These are phyloP conservation scores for Yamadazyma diddensiae DNA, from an alignment of 1,139 yeast species.

Conservation along the genomic window DNA sequence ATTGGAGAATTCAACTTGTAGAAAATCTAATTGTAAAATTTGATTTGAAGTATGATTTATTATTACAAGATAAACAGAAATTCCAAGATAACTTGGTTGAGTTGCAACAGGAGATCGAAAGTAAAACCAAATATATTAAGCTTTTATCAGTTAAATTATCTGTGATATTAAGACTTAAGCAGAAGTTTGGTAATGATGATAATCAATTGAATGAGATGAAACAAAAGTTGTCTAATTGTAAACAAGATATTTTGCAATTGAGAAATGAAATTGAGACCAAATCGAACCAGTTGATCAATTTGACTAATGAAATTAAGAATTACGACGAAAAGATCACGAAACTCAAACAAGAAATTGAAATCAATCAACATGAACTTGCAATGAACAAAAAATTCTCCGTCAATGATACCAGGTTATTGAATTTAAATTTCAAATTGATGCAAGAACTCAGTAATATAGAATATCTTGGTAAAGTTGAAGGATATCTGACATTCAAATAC, in stretches of 20 bases:
- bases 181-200: constrained; percentile 15
- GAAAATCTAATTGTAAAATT: constrained; percentile 36
- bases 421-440: constrained; percentile 21
- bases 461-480: constrained; percentile 14
- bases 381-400: constrained; percentile 23
- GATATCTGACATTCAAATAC: constrained; percentile 10
- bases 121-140: constrained; percentile 13
- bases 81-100: constrained; percentile 21
- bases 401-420: constrained; percentile 24
- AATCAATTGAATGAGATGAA: constrained; percentile 17
- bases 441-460: constrained; percentile 22
- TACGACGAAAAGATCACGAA: constrained; percentile 16
- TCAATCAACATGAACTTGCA: constrained; percentile 17
- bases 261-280: constrained; percentile 10
- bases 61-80: constrained; percentile 24
- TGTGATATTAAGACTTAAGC: constrained; percentile 18
- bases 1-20: constrained; percentile 52
- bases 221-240: constrained; percentile 7
- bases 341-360: constrained; percentile 16
- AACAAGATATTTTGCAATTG: constrained; percentile 16
- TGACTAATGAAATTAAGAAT: constrained; percentile 15
- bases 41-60: constrained; percentile 22
- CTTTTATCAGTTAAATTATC: constrained; percentile 22
- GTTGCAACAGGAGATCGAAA: constrained; percentile 17
- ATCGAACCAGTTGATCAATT: constrained; percentile 11